Conservation (phyloP, 306 rosid genomes). For the Morella rubra region DNA sequence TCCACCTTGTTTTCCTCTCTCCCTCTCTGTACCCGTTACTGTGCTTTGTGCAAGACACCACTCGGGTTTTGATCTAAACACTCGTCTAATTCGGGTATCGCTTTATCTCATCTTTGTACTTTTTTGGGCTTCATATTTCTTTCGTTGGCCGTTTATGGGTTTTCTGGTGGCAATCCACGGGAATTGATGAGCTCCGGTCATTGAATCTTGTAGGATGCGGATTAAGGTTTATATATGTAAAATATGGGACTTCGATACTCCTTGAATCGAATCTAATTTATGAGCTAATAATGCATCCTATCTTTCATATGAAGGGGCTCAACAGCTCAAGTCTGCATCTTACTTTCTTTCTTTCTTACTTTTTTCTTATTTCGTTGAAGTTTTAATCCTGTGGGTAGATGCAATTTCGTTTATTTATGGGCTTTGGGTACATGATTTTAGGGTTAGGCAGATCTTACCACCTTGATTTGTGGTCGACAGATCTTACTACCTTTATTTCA, state of each 20-base stretch:
- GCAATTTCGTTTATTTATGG: neutral
- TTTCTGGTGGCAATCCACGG: constrained; percentile 4
- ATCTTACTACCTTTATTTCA: neutral
- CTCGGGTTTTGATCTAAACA: constrained; percentile 31
- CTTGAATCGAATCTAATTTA: constrained; percentile 13
- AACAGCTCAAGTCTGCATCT: neutral
- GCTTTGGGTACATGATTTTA: constrained; percentile 21
- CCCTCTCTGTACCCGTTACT: neutral
- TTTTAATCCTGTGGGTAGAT: constrained; percentile 1
- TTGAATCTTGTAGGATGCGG: constrained; percentile 9
- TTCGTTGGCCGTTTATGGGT: neutral
- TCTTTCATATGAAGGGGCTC: neutral
- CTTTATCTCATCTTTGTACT: neutral
- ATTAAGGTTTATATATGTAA: neutral
- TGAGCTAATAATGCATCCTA: neutral
- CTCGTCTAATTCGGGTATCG: constrained; percentile 27
- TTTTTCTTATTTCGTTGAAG: neutral
- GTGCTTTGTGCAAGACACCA: constrained; percentile 9
- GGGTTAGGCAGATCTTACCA: constrained; percentile 20
- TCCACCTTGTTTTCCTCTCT: constrained; percentile 8
- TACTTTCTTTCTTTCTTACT: neutral
- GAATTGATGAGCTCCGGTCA: constrained; percentile 1
- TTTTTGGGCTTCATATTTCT: neutral
- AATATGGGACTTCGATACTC: neutral
- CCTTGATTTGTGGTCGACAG: no score